phyloP scores from a whole-genome alignment of 2,329 filamentous ascomycete species.

The Cladosporium sp. region DNA sequence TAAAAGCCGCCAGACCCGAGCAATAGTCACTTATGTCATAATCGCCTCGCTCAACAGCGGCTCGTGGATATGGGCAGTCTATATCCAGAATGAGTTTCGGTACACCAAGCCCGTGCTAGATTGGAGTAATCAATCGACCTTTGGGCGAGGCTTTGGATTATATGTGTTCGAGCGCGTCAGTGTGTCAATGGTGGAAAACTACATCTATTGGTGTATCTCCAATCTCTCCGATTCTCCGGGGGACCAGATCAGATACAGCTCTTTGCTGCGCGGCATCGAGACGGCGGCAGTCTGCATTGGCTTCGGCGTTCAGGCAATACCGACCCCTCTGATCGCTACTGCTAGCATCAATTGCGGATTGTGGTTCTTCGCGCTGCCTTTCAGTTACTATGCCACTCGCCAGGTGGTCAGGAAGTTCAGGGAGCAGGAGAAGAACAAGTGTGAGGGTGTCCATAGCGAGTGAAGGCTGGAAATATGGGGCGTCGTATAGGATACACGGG shows the following conservation, averaged over 20 bases:
- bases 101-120: conserved; percentile 36
- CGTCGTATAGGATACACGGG: background rate
- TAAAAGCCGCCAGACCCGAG: conserved; percentile 11
- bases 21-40: conserved; percentile 13
- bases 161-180: conserved; percentile 9
- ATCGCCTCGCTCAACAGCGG: conserved; percentile 14
- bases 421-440: background rate
- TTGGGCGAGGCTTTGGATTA: conserved; percentile 8
- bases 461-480: background rate
- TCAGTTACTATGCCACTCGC: conserved; percentile 6
- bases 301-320: conserved; percentile 5
- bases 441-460: background rate
- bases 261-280: conserved; percentile 6
- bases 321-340: conserved; percentile 4
- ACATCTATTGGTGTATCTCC: conserved; percentile 6
- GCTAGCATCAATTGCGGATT: conserved; percentile 8
- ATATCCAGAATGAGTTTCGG: conserved; percentile 31
- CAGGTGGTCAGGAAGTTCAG: conserved; percentile 10
- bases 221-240: background rate
- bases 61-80: conserved; percentile 17
- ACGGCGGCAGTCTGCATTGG: conserved; percentile 7
- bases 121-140: conserved; percentile 28
- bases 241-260: conserved; percentile 9
- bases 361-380: conserved; percentile 7
- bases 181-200: conserved; percentile 7